Conservation (phyloP, 768 basidiomycete genomes). For the Rhizopogon rudus region DNA sequence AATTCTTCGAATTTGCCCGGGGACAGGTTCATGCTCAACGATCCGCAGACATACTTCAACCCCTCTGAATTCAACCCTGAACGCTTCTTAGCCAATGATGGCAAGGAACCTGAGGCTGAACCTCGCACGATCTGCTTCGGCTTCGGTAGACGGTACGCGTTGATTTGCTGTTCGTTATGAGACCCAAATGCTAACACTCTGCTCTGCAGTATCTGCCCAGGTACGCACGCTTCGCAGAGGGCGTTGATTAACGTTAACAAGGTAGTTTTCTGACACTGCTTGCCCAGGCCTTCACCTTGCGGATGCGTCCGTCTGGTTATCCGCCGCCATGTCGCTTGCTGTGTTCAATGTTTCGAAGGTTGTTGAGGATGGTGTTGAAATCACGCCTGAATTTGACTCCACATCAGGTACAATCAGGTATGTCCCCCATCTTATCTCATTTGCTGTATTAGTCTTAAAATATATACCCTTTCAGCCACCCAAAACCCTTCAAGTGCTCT, state of each 20-base stretch:
- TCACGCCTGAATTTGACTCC: slow-evolving; percentile 51
- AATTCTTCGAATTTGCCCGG: background rate
- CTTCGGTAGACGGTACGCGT: slow-evolving; percentile 56
- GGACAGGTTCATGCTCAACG: slow-evolving; percentile 26
- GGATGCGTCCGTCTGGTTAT: slow-evolving; percentile 44
- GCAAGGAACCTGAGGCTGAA: slow-evolving; percentile 43
- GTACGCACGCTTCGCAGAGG: slow-evolving; percentile 5
- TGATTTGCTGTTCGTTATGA: slow-evolving; percentile 3
- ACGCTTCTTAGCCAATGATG: slow-evolving; percentile 43
- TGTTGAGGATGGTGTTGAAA: slow-evolving; percentile 38
- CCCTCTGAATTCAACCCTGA: slow-evolving; percentile 57
- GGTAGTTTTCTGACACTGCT: slow-evolving; percentile 20
- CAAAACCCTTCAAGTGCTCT: slow-evolving; percentile 55
- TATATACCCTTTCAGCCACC: slow-evolving; percentile 35
- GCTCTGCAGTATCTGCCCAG: slow-evolving; percentile 23
- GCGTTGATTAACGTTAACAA: background rate
- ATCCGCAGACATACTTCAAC: slow-evolving; percentile 38
- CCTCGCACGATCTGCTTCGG: slow-evolving; percentile 63
- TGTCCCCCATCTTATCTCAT: background rate
- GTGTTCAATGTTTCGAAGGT: slow-evolving; percentile 44
- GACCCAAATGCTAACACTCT: slow-evolving; percentile 1
- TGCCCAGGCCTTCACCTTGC: slow-evolving; percentile 45
- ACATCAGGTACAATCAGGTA: slow-evolving; percentile 64
- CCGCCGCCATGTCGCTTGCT: slow-evolving; percentile 39
- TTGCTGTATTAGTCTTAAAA: slow-evolving; percentile 1